phyloP scores from a whole-genome alignment of 1,284 basidiomycete genomes.

The Austroboletus olivaceoglutinosus region DNA sequence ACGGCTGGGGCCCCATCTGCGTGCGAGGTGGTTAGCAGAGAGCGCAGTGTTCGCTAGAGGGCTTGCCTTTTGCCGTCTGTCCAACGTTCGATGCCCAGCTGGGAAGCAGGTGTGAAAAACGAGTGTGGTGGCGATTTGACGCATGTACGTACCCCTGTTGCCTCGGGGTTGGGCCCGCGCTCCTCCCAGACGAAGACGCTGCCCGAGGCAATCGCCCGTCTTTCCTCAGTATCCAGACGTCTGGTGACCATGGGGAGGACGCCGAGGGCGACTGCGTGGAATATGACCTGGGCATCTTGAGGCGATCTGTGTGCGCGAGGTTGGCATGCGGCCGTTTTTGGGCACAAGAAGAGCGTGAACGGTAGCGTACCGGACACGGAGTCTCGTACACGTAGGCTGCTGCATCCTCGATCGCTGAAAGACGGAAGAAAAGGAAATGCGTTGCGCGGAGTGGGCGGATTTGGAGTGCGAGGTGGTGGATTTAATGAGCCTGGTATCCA shows the following conservation, averaged over 20 bases:
- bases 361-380: constrained; percentile 33
- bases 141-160: constrained; percentile 53
- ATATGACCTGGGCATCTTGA: constrained; percentile 70
- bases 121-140: not conserved
- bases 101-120: constrained; percentile 5
- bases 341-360: constrained; percentile 24
- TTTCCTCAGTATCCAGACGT: constrained; percentile 71
- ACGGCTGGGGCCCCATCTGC: constrained; percentile 70
- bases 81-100: constrained; percentile 78
- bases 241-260: constrained; percentile 68
- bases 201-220: constrained; percentile 61
- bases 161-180: constrained; percentile 66
- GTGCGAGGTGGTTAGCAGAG: constrained; percentile 19
- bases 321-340: constrained; percentile 19
- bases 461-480: constrained; percentile 24
- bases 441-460: constrained; percentile 19
- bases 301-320: constrained; percentile 46
- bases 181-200: constrained; percentile 83
- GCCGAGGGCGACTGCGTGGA: constrained; percentile 64
- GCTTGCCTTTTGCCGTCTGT: constrained; percentile 68
- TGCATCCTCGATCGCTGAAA: constrained; percentile 36
- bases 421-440: constrained; percentile 5
- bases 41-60: constrained; percentile 25
- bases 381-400: constrained; percentile 43
- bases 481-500: constrained; percentile 29